These are phyloP conservation scores for Platanthera guangdongensis DNA, from an alignment of 106 monocot genomes.

Conservation along the genomic window DNA sequence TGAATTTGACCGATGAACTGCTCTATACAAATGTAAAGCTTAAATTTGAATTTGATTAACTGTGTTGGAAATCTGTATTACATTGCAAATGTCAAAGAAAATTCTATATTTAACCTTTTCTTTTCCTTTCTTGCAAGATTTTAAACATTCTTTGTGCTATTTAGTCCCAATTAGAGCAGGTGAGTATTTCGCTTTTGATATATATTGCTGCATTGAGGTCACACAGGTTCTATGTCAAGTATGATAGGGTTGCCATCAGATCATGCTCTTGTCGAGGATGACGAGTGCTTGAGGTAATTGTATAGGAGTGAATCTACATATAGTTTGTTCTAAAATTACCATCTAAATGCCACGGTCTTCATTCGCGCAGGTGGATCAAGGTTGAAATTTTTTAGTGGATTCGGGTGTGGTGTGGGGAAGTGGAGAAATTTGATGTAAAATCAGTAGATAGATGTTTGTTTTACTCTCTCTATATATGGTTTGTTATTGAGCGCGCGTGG, in stretches of 20 bases:
- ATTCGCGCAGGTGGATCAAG: constrained; percentile 63
- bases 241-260: constrained; percentile 94
- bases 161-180: too few species aligned
- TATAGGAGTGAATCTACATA: not conserved
- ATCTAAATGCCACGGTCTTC: not conserved
- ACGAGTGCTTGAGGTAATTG: constrained; percentile 73
- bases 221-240: constrained; percentile 47
- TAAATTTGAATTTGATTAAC: not conserved
- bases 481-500: too few species aligned
- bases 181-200: not conserved
- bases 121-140: not conserved
- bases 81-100: not conserved
- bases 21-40: not conserved
- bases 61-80: not conserved
- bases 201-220: not conserved
- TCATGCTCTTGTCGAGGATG: constrained; percentile 72
- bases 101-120: not conserved
- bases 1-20: not conserved
- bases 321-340: not conserved
- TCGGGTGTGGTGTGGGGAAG: constrained; percentile 57
- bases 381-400: constrained; percentile 59
- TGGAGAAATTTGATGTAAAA: not conserved
- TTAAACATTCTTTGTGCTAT: too few species aligned
- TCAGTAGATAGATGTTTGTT: too few species aligned
- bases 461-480: too few species aligned